These are phyloP conservation scores for Hypoxylon rickii DNA, from an alignment of 495 filamentous ascomycete genomes.

Conservation along the genomic window DNA sequence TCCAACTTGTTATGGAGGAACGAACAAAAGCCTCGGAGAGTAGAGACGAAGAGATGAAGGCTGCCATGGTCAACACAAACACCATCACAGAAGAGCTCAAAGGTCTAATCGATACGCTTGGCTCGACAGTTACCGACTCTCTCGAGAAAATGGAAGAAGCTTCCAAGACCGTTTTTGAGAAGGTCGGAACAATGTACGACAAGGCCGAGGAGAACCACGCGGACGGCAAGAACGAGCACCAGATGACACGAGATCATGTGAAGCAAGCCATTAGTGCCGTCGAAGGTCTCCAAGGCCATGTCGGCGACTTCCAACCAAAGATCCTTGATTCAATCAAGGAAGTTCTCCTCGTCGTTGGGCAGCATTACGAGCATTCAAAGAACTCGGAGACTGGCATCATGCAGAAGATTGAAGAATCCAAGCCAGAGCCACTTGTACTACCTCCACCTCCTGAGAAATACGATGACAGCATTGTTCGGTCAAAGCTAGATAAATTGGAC, in stretches of 20 bases:
- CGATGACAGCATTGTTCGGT: slow-evolving; percentile 38
- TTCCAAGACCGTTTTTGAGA: slow-evolving; percentile 78
- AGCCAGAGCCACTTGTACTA: slow-evolving; percentile 45
- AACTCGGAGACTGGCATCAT: slow-evolving; percentile 50
- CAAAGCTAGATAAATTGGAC: slow-evolving; percentile 40
- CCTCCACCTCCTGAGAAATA: slow-evolving; percentile 50
- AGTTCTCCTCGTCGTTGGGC: slow-evolving; percentile 75
- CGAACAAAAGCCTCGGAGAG: slow-evolving; percentile 70
- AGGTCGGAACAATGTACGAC: slow-evolving; percentile 73
- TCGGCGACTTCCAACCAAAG: slow-evolving; percentile 81
- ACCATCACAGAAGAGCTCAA: slow-evolving; percentile 83
- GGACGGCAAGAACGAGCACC: slow-evolving; percentile 74
- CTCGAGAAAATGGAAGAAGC: slow-evolving; percentile 83
- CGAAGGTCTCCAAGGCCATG: slow-evolving; percentile 73
- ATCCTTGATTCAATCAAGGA: slow-evolving; percentile 81
- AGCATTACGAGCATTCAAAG: slow-evolving; percentile 78
- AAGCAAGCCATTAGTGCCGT: slow-evolving; percentile 71
- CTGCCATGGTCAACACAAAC: slow-evolving; percentile 72
- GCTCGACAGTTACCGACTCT: slow-evolving; percentile 77
- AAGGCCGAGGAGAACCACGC: slow-evolving; percentile 78
- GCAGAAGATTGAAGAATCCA: slow-evolving; percentile 59
- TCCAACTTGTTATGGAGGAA: slow-evolving; percentile 69
- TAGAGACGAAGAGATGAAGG: slow-evolving; percentile 67
- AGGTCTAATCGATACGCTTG: slow-evolving; percentile 80
- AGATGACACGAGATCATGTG: slow-evolving; percentile 75